Evolutionary conservation across 148 eudicot genomes (phyloP), one percentile per base, ranked within the genome.

Genomic region (Fallopia convolvulus): DNA sequence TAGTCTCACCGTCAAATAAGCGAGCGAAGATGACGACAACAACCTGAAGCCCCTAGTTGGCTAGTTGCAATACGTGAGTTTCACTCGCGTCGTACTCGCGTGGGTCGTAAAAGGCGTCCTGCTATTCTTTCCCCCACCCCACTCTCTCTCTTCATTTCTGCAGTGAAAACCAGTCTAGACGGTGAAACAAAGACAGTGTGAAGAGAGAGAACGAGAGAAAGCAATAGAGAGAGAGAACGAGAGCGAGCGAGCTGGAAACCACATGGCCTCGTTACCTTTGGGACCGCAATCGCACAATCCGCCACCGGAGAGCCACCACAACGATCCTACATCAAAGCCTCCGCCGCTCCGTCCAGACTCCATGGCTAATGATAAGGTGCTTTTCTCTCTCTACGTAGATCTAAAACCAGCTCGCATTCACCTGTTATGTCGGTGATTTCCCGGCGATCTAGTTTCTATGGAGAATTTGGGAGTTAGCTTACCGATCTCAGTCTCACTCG

Each of bases 261-360:
- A 78, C 76, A 78, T 78, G 80, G 80, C 76, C 8, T 78, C 80
- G 76, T 58, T 39, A 33, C 74, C 80, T 41, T 79, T 80, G 81
- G 87, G 85, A 52, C 92, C 86, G 72, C 86, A 78, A 52, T 42
- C 81, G 40, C 76, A 48, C 52, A 74, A 75, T 33, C 88, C 80
- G 32, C 88, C 82, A 44, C 73, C 79, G 20, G 40, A 49, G 5
- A 20, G 21, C 70, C 70, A 42, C 50, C 80, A 41, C 18, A 60
- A 20, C 9, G 79, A 77, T 77, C 74, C 40, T 14, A 11, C 74
- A 3, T 56, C 46, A 42, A 55, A 33, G 39, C 76, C 36, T 44
- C 80, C 65, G 33, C 75, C 32, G 15, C 75, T n/a, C 75, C 75
- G 26, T 6, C 75, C 44, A 42, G 39, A 32, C 17, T n/a, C 76